Evolutionary conservation across 2,329 filamentous ascomycete species (phyloP).

Genomic region (Diaporthe velutina): DNA sequence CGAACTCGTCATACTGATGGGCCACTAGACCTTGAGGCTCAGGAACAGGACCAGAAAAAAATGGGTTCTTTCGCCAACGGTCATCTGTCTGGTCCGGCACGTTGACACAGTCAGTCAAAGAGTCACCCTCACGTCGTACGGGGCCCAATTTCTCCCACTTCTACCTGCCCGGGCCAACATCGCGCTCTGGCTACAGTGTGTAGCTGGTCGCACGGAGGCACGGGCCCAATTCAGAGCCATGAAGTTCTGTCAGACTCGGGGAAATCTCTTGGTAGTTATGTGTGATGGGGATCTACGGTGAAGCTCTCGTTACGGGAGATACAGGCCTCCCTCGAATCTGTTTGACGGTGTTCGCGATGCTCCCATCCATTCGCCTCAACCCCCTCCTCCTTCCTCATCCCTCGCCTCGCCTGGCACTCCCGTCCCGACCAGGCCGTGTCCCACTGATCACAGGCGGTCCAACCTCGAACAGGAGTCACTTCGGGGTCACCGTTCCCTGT

Average conservation of each 20-base stretch:
- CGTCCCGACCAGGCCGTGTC: conserved; percentile 4
- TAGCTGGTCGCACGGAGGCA: neutral
- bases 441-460: conserved; percentile 11
- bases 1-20: conserved; percentile 23
- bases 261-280: neutral
- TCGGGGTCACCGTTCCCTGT: conserved; percentile 18
- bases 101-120: conserved; percentile 1
- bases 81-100: neutral
- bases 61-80: neutral
- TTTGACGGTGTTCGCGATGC: neutral
- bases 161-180: neutral
- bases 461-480: conserved; percentile 5
- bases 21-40: conserved; percentile 20
- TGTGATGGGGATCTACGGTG: conserved; percentile 15
- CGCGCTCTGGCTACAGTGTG: conserved; percentile 1
- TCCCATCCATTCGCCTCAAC: neutral
- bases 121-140: neutral
- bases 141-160: neutral
- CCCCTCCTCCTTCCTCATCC: neutral
- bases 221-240: neutral
- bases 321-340: conserved; percentile 21
- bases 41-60: conserved; percentile 3
- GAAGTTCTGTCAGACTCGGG: neutral
- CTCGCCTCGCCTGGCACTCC: conserved; percentile 1
- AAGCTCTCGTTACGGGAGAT: conserved; percentile 14